Base-by-base conservation (phyloP, 2,329 filamentous ascomycete species). In the Hymenoscyphus fraxineus region DNA sequence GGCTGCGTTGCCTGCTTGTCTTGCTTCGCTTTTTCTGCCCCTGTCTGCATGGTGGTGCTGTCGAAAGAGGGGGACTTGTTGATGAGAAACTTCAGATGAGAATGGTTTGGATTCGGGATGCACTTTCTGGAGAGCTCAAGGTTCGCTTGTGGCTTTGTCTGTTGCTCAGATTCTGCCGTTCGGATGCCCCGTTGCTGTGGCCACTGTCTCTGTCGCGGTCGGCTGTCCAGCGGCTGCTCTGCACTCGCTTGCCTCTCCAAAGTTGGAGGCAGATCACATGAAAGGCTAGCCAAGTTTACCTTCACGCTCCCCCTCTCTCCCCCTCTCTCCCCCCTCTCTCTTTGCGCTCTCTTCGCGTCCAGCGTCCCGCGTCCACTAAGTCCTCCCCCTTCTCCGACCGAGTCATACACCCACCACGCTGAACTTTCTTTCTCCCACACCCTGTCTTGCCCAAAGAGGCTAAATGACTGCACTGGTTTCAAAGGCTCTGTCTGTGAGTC, bases 241-340 rank as follows among this genome's bases (percentile, higher is more conserved):
- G 41, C 27, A 27, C 22, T 22, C 44, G 3, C 10, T 22, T 22
- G 44, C 19, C 47, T 54, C 47, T 27, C 47, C 19, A 54, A 54
- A 27, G 47, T 54, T 54, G 47, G 47, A 27, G 47, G 47, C 19
- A 54, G 47, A 27, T 54, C 47, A 54, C 47, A 54, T 54, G 47
- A 54, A 15, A 54, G 47, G 9, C 4, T 35, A 35, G 35, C 22
- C 19, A 4, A 22, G 47, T 54, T 54, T 19, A 12, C 19, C 47
- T 27, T 54, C 47, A 12, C 22, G 47, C 47, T 54, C 47, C 22
- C 22, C 19, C 47, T 54, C 35, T 10, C 35, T 35, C 32, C n/a
- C n/a, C n/a, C n/a, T n/a, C n/a, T n/a, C n/a, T n/a, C n/a, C 47
- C 22, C 22, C 19, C 47, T 54, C 35, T 10, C 35, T 35, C 32